Base-by-base conservation (phyloP, 345 rosid species). In the Nasturtium officinale region DNA sequence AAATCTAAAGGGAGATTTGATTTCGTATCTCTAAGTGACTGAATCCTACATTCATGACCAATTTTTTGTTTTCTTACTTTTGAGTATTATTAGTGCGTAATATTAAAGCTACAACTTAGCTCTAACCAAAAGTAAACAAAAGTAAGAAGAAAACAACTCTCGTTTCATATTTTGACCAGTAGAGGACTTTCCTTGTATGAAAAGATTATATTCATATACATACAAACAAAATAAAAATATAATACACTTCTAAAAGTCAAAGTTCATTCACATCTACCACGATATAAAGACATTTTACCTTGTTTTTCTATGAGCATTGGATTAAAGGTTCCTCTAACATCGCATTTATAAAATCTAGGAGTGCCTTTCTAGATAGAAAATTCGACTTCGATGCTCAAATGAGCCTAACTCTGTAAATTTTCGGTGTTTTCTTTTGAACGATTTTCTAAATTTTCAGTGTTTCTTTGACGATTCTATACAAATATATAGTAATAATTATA, bases 1-100 rank as follows among this genome's bases (percentile, higher is more conserved):
- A 69, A 47, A 69, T 58, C 57, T 58, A 33, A 23, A 70, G 32
- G 55, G 1, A 47, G 40, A 59, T 70, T 59, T 70, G 29, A 26
- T 61, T 60, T 37, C 18, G 53, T 61, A 26, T 51, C 52, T 38
- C 23, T 43, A 29, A 50, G 38, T 48, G 50, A 45, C 35, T 25
- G 17, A 43, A 32, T n/a, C 9, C 47, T 30, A 45, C 57, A 33
- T 58, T 45, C 65, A 10, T 45, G 65, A 42, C 46, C 56, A 5
- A 0, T 6, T 7, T 30, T n/a, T n/a, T n/a, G n/a, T n/a, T n/a
- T n/a, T n/a, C n/a, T 30, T 6, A 1, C n/a, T 60, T 63, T 63
- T 61, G 12, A 46, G 9, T 35, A 23, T n/a, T n/a, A 33, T 13
- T 32, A 47, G 23, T 26, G 25, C 18, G 55, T 69, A 15, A 4